These are phyloP conservation scores for Lipomyces spencermartinsiae DNA, from an alignment of 805 yeast species.

Conservation along the genomic window DNA sequence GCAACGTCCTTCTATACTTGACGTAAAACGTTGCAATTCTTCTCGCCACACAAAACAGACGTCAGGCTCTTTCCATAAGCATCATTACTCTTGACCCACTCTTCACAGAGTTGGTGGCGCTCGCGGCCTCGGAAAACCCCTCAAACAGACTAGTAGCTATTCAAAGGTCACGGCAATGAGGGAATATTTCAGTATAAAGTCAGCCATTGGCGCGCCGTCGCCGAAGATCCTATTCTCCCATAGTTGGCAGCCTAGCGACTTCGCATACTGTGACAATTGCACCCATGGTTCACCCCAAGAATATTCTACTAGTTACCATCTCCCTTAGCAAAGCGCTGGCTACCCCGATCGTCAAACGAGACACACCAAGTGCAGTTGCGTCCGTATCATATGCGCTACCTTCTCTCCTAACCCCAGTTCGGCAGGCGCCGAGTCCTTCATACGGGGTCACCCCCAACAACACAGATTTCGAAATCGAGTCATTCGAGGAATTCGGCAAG, in stretches of 20 bases:
- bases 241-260: neutral
- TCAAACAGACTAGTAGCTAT: too few species aligned
- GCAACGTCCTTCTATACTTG: too few species aligned
- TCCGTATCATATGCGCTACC: conserved; percentile 7
- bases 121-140: too few species aligned
- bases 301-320: neutral
- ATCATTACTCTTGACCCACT: too few species aligned
- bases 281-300: neutral
- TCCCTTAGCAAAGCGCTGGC: neutral
- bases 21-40: too few species aligned
- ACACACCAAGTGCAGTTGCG: conserved; percentile 1
- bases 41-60: too few species aligned
- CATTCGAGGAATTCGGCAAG: conserved; percentile 19
- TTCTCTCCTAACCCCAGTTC: neutral
- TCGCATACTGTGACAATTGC: neutral
- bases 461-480: conserved; percentile 1
- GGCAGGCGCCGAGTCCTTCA: conserved; percentile 1
- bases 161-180: too few species aligned
- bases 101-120: too few species aligned
- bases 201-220: neutral
- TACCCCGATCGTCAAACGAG: neutral
- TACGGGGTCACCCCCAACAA: conserved; percentile 1
- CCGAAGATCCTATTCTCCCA: neutral
- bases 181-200: neutral
- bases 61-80: too few species aligned